Evolutionary conservation across 441 rosid genomes (phyloP), one percentile per base, ranked within the genome.

Genomic region (Isatis lusitanica): DNA sequence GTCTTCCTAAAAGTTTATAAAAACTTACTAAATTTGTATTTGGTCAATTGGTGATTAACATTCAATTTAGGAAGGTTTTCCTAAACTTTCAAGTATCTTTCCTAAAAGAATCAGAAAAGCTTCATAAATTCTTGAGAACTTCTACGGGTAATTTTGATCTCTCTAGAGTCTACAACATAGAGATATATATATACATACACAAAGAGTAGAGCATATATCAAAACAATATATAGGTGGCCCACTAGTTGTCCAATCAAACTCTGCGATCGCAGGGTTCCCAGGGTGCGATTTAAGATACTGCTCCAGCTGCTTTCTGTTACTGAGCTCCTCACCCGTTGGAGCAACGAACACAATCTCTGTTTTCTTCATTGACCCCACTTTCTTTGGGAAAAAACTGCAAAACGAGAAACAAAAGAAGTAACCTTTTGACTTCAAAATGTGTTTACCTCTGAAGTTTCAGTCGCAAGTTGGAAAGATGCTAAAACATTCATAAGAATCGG

Each of bases 201-300:
- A 44, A 15, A 39, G 67, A 53, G 15, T 7, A n/a, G n/a, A n/a
- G n/a, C n/a, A n/a, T n/a, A n/a, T n/a, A n/a, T n/a, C n/a, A n/a
- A n/a, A n/a, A n/a, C n/a, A n/a, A n/a, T n/a, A n/a, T n/a, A n/a
- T 89, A 24, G 97, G 99, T 26, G 91, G 83, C 80, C 89, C 98
- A 60, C 97, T 94, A 33, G 92, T 89, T 8, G 92, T 90, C 99
- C 99, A 92, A 60, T 94, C 98, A 69, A 92, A 92, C 78, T 89
- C 94, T 0, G 89, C 10, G 46, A 83, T 64, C 5, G 85, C 79
- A 5, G 96, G 98, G 79, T 81, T 89, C 55, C 92, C 96, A 39
- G 93, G 90, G 75, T 92, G 83, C 10, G 93, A 76, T 73, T 92
- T 89, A 60, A 94, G 91, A 85, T 92, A 92, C 81, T 85, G 88